Base-by-base conservation (phyloP, 1,139 yeast species). In the Saccharomyces hybrid region DNA sequence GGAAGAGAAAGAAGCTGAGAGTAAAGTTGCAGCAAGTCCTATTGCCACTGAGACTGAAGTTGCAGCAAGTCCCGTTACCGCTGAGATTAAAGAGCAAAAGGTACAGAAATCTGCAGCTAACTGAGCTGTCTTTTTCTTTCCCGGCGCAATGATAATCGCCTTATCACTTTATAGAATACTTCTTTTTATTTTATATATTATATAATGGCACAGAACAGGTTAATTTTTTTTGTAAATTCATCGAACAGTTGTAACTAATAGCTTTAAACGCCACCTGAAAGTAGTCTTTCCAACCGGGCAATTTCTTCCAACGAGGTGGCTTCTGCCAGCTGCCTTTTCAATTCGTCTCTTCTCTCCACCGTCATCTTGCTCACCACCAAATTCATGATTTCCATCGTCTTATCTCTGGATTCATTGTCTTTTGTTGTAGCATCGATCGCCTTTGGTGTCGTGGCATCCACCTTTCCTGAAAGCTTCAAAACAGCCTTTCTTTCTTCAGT, bases 271-370 rank as follows among this genome's bases (percentile, higher is more conserved):
- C 66, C 67, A 14, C 71, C 71, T 8, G 71, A 60, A 2, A 69
- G 57, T 47, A 68, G 49, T 44, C 73, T 72, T 67, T 88, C 96
- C 29, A 90, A 79, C 52, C 81, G 72, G 59, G 85, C 88, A 12
- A 90, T 85, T 61, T 90, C 97, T 12, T 79, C 86, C 57, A 90
- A 68, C 53, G 84, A 82, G 3, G 81, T 76, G 0, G 97, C 95
- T 38, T 71, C 73, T 53, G 78, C 77, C 55, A 90, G 73, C 56
- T 81, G 78, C 50, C 73, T 68, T 59, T 83, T 75, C 51, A 90
- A 70, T 53, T 72, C 71, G 14, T 70, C 70, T 58, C 77, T 78
- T 29, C 57, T 62, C 53, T 85, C 89, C 12, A 77, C 81, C 1
- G 83, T 75, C 60, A 88, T 72, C 56, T 77, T 79, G 38, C 71